Base-by-base conservation (phyloP, 2,329 filamentous ascomycete species). In the Aspergillus novoparasiticus region DNA sequence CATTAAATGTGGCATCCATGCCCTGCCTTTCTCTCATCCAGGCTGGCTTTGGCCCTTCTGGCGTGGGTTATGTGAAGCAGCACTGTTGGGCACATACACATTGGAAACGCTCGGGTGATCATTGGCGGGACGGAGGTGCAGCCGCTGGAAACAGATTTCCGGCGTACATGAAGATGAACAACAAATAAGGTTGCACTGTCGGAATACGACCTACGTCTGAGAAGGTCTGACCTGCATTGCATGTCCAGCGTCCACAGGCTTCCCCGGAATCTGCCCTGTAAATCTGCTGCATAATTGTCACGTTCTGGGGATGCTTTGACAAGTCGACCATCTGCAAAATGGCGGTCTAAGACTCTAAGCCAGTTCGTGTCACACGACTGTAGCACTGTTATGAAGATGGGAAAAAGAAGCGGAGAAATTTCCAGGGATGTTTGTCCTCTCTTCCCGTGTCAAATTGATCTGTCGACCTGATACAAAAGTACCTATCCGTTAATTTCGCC, bases 71-170 rank as follows among this genome's bases (percentile, higher is more conserved):
- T 14, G 21, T 30, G 10, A 32, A 51, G 28, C 28, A 12, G 28
- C 28, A 39, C 34, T 21, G n/a, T 36, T 55, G 30, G 51, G 51
- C 50, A 53, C 50, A 32, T 51, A 26, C 46, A 50, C 46, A 36
- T 55, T 55, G 32, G 30, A 39, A 55, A 55, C 34, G 1, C 32
- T 36, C n/a, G 19, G 32, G 6, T 32, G 32, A 19, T 48, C 30
- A 58, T 50, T 58, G 43, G 56, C n/a, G 11, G 51, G 32, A 48
- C 14, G 32, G 6, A 16, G 32, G 21, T 32, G 28, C 36, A 34
- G 45, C 41, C 8, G 28, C 41, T 58, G 56, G 56, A 58, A 58
- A 58, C 56, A 34, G 39, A 48, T 46, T 58, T 58, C 56, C 56
- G 56, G 41, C 21, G n/a, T 55, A n/a, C 21, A 6, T 41, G 16